Percentiles rank a stretch among this genome's conserved stretches.
Conservation (phyloP, 2,329 filamentous ascomycete species). For the Pyricularia pennisetigena region DNA sequence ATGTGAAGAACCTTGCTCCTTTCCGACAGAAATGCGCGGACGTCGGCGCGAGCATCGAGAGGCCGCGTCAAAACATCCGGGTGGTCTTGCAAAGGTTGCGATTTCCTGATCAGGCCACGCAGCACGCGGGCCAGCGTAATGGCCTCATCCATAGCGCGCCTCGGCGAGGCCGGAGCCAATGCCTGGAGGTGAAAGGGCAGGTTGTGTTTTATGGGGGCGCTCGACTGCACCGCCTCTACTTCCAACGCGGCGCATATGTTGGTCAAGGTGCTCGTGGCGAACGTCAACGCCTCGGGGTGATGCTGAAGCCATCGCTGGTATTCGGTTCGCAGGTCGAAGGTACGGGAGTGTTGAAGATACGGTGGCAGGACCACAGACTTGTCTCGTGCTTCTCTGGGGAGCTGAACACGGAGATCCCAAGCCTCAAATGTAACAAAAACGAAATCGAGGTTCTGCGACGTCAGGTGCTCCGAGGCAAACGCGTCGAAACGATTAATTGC, state of each 20-base stretch:
- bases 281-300: constrained; percentile 93
- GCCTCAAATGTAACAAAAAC: constrained; percentile 97
- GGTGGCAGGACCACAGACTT: constrained; percentile 94
- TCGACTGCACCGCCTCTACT: constrained; percentile 94
- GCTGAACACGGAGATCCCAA: constrained; percentile 95
- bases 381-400: constrained; percentile 94
- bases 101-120: constrained; percentile 88
- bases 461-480: constrained; percentile 86
- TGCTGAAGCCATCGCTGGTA: constrained; percentile 98
- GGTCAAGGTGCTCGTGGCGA: constrained; percentile 87
- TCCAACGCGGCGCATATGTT: constrained; percentile 98
- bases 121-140: constrained; percentile 90
- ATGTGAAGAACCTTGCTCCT: constrained; percentile 97
- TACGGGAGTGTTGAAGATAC: constrained; percentile 95
- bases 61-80: constrained; percentile 89
- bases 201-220: constrained; percentile 97
- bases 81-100: constrained; percentile 85
- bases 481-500: constrained; percentile 91
- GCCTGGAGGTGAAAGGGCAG: constrained; percentile 96
- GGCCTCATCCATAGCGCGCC: constrained; percentile 94
- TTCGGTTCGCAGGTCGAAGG: constrained; percentile 92
- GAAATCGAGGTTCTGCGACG: constrained; percentile 87
- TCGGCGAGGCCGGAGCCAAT: constrained; percentile 85
- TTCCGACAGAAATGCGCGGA: constrained; percentile 90
- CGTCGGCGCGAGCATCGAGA: constrained; percentile 94